Conservation (phyloP, 805 yeast genomes). For the Lipomyces mesembrius region DNA sequence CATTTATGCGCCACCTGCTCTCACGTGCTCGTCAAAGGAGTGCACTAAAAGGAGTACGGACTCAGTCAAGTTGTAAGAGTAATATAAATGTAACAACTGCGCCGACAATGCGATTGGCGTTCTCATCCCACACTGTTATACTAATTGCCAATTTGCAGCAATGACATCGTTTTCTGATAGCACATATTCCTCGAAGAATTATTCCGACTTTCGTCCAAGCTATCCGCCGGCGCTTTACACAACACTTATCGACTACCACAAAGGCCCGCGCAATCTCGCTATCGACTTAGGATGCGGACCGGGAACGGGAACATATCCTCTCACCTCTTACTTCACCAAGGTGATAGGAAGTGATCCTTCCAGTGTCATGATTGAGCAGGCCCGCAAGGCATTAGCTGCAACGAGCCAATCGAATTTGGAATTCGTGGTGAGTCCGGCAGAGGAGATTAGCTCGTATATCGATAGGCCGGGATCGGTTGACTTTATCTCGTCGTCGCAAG, state of each 20-base stretch:
- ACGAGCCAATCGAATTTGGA: conserved; percentile 31
- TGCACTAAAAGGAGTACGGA: no score
- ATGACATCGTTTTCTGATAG: conserved; percentile 30
- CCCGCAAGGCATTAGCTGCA: conserved; percentile 44
- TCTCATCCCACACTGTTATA: not conserved
- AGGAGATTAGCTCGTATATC: conserved; percentile 36
- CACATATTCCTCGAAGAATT: conserved; percentile 42
- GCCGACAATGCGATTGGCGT: no score
- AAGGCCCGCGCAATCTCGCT: conserved; percentile 46
- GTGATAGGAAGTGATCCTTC: conserved; percentile 71
- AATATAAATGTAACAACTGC: no score
- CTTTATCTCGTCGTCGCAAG: conserved; percentile 77
- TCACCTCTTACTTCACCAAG: conserved; percentile 52
- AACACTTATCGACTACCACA: conserved; percentile 51
- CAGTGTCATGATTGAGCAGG: conserved; percentile 57
- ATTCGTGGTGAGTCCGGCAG: conserved; percentile 32
- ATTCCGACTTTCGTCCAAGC: conserved; percentile 65
- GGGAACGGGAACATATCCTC: conserved; percentile 68
- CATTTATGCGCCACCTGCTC: no score
- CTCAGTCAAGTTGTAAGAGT: no score
- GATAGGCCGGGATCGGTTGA: conserved; percentile 53
- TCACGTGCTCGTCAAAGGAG: no score
- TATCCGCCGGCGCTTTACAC: conserved; percentile 62
- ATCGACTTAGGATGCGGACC: conserved; percentile 83
- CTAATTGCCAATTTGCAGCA: not conserved